Percentiles rank a stretch among this genome's conserved stretches.
phyloP scores from a whole-genome alignment of 2,329 filamentous ascomycete genomes.

The Tolypocladium endophyticum region DNA sequence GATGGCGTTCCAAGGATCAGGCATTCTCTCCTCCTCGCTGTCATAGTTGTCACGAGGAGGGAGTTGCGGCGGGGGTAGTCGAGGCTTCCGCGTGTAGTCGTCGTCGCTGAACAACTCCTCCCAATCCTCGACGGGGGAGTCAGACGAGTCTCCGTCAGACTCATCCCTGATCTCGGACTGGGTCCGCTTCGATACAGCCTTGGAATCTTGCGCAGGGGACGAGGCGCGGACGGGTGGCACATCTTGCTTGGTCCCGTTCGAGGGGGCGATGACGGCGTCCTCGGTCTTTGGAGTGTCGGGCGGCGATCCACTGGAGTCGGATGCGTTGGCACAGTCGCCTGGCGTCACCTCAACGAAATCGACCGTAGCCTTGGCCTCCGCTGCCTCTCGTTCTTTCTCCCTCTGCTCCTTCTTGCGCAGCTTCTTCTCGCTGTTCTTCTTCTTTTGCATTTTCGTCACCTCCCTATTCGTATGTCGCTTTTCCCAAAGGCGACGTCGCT shows the following conservation, averaged over 20 bases:
- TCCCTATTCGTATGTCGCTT: constrained; percentile 32
- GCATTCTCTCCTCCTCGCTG: constrained; percentile 45
- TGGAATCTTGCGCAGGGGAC: constrained; percentile 3
- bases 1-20: constrained; percentile 53
- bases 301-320: constrained; percentile 20
- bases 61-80: constrained; percentile 24
- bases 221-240: constrained; percentile 19
- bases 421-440: constrained; percentile 27
- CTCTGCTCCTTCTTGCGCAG: constrained; percentile 15
- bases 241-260: constrained; percentile 20
- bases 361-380: neutral
- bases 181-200: constrained; percentile 5
- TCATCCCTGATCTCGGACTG: constrained; percentile 21
- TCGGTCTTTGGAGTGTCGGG: constrained; percentile 20
- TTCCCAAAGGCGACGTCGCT: constrained; percentile 39
- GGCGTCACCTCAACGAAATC: no score
- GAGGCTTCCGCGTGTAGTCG: constrained; percentile 43
- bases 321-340: constrained; percentile 13
- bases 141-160: constrained; percentile 45
- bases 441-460: constrained; percentile 28
- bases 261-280: constrained; percentile 11
- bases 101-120: constrained; percentile 49
- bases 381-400: constrained; percentile 12
- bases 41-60: constrained; percentile 31
- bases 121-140: constrained; percentile 49